phyloP scores from a whole-genome alignment of 2,329 filamentous ascomycete species.

The Tolypocladium ovalisporum region DNA sequence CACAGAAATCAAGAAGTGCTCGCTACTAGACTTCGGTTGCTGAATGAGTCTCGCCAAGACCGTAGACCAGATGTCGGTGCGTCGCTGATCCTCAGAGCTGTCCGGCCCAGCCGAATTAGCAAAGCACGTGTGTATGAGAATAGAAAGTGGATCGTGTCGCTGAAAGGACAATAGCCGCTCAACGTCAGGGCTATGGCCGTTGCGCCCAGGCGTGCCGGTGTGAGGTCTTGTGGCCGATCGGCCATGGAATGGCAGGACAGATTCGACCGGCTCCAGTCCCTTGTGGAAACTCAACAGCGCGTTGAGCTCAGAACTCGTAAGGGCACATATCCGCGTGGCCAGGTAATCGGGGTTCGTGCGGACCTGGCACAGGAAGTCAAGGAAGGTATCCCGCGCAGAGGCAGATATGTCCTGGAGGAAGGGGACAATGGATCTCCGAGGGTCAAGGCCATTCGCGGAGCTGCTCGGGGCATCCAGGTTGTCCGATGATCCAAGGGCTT shows the following conservation, averaged over 20 bases:
- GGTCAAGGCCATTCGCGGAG: slow-evolving; percentile 25
- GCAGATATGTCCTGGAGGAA: slow-evolving; percentile 66
- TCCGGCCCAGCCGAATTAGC: slow-evolving; percentile 75
- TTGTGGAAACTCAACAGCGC: slow-evolving; percentile 70
- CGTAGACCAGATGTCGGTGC: slow-evolving; percentile 80
- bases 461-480: slow-evolving; percentile 36
- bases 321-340: slow-evolving; percentile 65
- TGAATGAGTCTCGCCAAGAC: slow-evolving; percentile 75
- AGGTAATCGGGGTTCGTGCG: slow-evolving; percentile 82
- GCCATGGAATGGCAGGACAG: slow-evolving; percentile 62
- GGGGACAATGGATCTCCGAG: slow-evolving; percentile 33
- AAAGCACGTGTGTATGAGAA: slow-evolving; percentile 80
- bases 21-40: slow-evolving; percentile 63
- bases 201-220: slow-evolving; percentile 32
- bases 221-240: slow-evolving; percentile 35
- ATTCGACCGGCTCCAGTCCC: slow-evolving; percentile 70
- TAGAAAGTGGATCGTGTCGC: slow-evolving; percentile 74
- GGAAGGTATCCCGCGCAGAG: slow-evolving; percentile 61
- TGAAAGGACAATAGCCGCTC: slow-evolving; percentile 83
- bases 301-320: slow-evolving; percentile 67
- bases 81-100: slow-evolving; percentile 67
- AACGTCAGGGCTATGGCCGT: slow-evolving; percentile 49
- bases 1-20: slow-evolving; percentile 72
- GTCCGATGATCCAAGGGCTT: slow-evolving; percentile 32
- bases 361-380: slow-evolving; percentile 71